Evolutionary conservation across 1,139 yeast species (phyloP).

Genomic region (Pneumocystis sp.): DNA sequence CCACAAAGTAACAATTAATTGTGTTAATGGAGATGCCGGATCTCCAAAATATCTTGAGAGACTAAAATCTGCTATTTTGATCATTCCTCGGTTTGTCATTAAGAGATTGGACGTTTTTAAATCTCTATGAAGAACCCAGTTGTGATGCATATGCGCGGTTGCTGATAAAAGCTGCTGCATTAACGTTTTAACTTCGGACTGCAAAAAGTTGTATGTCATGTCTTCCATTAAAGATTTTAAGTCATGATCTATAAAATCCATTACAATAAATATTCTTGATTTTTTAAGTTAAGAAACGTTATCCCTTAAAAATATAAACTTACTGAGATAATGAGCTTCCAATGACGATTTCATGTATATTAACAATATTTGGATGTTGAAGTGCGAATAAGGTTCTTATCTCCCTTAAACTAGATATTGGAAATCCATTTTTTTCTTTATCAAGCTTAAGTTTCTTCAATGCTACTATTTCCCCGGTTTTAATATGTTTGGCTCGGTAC

Average conservation of each 20-base stretch:
- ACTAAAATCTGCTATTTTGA: constrained; percentile 48
- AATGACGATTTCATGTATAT: constrained; percentile 53
- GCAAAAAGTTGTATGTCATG: constrained; percentile 18
- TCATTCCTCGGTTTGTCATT: constrained; percentile 36
- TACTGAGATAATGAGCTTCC: constrained; percentile 18
- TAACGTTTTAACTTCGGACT: constrained; percentile 22
- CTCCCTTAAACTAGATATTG: constrained; percentile 75
- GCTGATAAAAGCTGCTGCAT: constrained; percentile 22
- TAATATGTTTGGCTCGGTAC: constrained; percentile 36
- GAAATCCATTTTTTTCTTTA: constrained; percentile 53
- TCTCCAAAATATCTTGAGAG: constrained; percentile 24
- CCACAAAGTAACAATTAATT: constrained; percentile 24
- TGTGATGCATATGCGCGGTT: constrained; percentile 32
- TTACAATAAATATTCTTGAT: constrained; percentile 18
- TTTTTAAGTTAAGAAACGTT: background rate
- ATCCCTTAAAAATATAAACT: background rate
- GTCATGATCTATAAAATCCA: constrained; percentile 26
- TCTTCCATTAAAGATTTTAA: constrained; percentile 17
- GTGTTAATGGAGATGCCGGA: constrained; percentile 15
- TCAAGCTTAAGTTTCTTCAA: constrained; percentile 39
- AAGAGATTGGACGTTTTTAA: constrained; percentile 53
- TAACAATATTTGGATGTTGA: constrained; percentile 47
- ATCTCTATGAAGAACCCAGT: constrained; percentile 39
- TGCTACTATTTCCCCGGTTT: constrained; percentile 43
- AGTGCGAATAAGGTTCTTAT: constrained; percentile 52